Conservation (phyloP, 129 eudicot species). For the Chrysanthemum makinoi region DNA sequence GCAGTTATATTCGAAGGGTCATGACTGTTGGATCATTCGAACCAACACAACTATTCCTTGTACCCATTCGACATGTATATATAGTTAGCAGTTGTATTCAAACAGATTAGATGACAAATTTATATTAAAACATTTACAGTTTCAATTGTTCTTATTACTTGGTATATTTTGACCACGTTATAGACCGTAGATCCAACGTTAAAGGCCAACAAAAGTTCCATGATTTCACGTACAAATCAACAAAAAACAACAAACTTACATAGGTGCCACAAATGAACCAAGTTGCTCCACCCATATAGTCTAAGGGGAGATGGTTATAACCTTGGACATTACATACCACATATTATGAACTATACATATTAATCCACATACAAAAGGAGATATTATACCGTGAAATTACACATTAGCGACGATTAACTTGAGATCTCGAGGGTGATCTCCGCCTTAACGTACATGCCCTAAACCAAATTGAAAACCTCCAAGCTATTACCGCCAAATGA, state of each 20-base stretch:
- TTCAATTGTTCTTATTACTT: no score
- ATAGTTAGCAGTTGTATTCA: no score
- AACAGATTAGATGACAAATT: no score
- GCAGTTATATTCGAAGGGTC: no score
- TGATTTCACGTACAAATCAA: conserved; percentile 11
- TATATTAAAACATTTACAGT: no score
- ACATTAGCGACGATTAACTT: conserved; percentile 9
- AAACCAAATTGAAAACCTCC: conserved; percentile 17
- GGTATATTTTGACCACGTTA: no score
- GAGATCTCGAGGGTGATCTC: conserved; percentile 20
- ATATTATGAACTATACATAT: conserved; percentile 36
- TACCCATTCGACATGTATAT: no score
- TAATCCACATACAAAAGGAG: conserved; percentile 27
- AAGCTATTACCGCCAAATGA: neutral
- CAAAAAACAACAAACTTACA: conserved; percentile 14
- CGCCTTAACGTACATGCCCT: conserved; percentile 3
- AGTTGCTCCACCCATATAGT: conserved; percentile 27
- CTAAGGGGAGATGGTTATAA: conserved; percentile 21
- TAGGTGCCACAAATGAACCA: conserved; percentile 34
- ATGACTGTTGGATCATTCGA: no score
- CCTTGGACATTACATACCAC: conserved; percentile 25
- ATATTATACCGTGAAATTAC: conserved; percentile 23
- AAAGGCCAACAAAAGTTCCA: neutral
- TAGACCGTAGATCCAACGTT: no score
- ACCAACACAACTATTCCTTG: no score